A percentile compares a stretch with the other conserved stretches of the same genome.
Conservation (phyloP, 352 stramenopile species). For the Globisporangium uncinulatum region DNA sequence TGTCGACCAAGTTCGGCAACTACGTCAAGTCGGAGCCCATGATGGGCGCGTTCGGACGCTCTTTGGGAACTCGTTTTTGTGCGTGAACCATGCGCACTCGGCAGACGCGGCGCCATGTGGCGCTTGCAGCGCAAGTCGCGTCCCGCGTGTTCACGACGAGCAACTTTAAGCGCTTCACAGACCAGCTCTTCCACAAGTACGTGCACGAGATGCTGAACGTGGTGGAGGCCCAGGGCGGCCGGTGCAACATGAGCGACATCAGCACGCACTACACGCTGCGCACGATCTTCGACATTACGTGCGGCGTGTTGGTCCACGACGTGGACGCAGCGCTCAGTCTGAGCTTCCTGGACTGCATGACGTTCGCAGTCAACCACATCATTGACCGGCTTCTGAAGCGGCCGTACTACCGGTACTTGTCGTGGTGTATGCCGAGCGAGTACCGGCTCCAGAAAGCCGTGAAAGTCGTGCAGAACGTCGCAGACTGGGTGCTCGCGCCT, state of each 20-base stretch:
- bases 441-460: constrained; percentile 23
- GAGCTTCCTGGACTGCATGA: constrained; percentile 37
- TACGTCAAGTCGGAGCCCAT: constrained; percentile 69
- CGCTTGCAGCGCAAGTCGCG: constrained; percentile 60
- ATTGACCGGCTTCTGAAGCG: constrained; percentile 40
- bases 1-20: constrained; percentile 58
- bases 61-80: constrained; percentile 65
- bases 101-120: constrained; percentile 47
- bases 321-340: constrained; percentile 21
- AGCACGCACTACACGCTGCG: constrained; percentile 42
- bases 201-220: constrained; percentile 19
- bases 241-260: constrained; percentile 47
- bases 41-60: constrained; percentile 50
- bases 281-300: constrained; percentile 54
- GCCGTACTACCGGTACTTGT: constrained; percentile 49
- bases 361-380: constrained; percentile 41
- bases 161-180: constrained; percentile 43
- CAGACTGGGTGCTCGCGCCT: constrained; percentile 30
- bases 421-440: constrained; percentile 62
- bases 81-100: constrained; percentile 48
- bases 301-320: constrained; percentile 29
- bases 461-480: constrained; percentile 22
- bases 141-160: constrained; percentile 81
- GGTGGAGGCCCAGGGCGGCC: constrained; percentile 4
- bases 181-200: constrained; percentile 42